phyloP scores from a whole-genome alignment of 2,329 filamentous ascomycete species.

The Fusarium citri region DNA sequence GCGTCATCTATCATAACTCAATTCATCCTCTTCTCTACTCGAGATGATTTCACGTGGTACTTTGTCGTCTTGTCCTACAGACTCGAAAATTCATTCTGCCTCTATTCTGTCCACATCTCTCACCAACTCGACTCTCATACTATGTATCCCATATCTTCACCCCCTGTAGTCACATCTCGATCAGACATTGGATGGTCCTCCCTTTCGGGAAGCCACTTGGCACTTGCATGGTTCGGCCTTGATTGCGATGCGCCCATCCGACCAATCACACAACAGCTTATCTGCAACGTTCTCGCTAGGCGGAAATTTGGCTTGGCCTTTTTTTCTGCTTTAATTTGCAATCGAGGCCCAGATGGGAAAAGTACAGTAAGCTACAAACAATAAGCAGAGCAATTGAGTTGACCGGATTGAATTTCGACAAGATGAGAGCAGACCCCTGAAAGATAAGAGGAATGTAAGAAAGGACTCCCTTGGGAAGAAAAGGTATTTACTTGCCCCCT shows the following conservation, averaged over 20 bases:
- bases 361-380: not conserved
- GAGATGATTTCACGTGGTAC: not conserved
- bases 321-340: slow-evolving; percentile 8
- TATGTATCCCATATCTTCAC: not conserved
- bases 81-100: not conserved
- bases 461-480: slow-evolving; percentile 5
- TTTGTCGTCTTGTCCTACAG: not conserved
- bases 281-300: slow-evolving; percentile 21
- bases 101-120: too few species aligned
- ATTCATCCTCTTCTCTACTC: not conserved
- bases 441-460: not conserved
- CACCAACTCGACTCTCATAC: not conserved
- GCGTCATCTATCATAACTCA: slow-evolving; percentile 1
- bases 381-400: not conserved
- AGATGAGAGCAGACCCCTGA: not conserved
- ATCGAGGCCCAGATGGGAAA: not conserved
- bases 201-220: slow-evolving; percentile 25
- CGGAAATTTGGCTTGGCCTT: slow-evolving; percentile 37
- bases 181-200: slow-evolving; percentile 29
- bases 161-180: slow-evolving; percentile 34
- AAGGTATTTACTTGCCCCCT: slow-evolving; percentile 21
- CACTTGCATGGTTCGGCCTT: slow-evolving; percentile 30
- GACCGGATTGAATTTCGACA: not conserved
- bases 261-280: slow-evolving; percentile 20
- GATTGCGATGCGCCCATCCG: slow-evolving; percentile 6